phyloP scores from a whole-genome alignment of 2,329 filamentous ascomycete species.

The Ophiocordyceps camponoti-leonardi region DNA sequence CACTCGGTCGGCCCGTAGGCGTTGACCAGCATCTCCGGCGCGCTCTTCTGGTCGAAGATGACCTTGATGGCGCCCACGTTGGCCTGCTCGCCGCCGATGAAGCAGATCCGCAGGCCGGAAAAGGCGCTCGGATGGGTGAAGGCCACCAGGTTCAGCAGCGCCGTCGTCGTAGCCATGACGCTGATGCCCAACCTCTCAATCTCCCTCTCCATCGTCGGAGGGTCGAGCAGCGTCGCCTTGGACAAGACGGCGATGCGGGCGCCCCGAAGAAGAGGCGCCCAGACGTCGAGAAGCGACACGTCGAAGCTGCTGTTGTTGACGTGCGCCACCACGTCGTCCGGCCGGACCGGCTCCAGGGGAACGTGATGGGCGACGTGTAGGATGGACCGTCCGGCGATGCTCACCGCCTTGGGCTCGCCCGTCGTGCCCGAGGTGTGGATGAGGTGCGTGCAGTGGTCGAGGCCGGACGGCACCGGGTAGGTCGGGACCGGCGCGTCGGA shows the following conservation, averaged over 20 bases:
- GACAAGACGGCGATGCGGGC: neutral
- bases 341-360: neutral
- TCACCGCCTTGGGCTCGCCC: neutral
- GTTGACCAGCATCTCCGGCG: neutral
- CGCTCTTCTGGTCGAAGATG: neutral
- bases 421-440: neutral
- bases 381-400: neutral
- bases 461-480: neutral
- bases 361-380: neutral
- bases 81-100: neutral
- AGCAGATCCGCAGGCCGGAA: neutral
- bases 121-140: neutral
- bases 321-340: neutral
- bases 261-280: neutral
- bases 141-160: neutral
- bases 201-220: neutral
- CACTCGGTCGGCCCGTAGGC: neutral
- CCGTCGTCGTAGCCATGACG: neutral
- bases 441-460: neutral
- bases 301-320: constrained; percentile 1
- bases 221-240: neutral
- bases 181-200: neutral
- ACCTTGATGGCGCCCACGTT: neutral
- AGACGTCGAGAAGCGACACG: neutral
- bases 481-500: neutral